Evolutionary conservation across 306 rosid species (phyloP), one percentile per base, ranked within the genome.

Genomic region (Vigna mungo): DNA sequence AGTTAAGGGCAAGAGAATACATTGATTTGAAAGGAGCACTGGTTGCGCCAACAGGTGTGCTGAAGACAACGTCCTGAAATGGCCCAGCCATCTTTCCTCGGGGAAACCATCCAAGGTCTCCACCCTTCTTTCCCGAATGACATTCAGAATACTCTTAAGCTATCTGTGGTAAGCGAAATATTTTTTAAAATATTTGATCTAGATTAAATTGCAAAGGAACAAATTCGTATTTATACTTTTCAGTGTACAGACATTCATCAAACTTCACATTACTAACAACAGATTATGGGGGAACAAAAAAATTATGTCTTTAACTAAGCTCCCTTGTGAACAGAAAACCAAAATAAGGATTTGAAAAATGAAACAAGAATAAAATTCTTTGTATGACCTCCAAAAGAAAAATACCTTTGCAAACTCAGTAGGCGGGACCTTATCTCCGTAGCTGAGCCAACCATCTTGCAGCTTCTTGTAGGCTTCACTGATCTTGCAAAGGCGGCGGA

Each of bases 1-100:
- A 64, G 2, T 4, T 12, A 54, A 32, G 64, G 44, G 20, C 11
- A 21, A 77, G 76, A 62, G 74, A 18, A 63, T 90, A 94, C 98
- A 97, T 94, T 32, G 97, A 94, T 82, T 94, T 94, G 88, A 94
- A 94, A 37, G 97, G 89, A 59, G 93, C 89, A 82, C 97, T 92
- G 7, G 98, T 92, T 46, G 81, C 98, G 68, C 97, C 97, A 72
- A 95, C 52, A 52, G 79, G 55, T 9, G 98, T 95, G 86, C 11
- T 78, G 81, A 95, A 95, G 48, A 97, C 98, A 80, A 95, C 98
- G 3, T 95, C 98, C 68, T 95, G 98, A 86, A 95, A 95, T 20
- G 97, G 97, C 20, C 97, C 97, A 0, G 98, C 97, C 98, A 95
- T 95, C 86, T 95, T 95, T 65, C 98, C 97, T 4, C 98, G 90